Percentiles rank a stretch among this genome's conserved stretches.
phyloP scores from a whole-genome alignment of 768 basidiomycete species.

The Mycena olivaceomarginata region DNA sequence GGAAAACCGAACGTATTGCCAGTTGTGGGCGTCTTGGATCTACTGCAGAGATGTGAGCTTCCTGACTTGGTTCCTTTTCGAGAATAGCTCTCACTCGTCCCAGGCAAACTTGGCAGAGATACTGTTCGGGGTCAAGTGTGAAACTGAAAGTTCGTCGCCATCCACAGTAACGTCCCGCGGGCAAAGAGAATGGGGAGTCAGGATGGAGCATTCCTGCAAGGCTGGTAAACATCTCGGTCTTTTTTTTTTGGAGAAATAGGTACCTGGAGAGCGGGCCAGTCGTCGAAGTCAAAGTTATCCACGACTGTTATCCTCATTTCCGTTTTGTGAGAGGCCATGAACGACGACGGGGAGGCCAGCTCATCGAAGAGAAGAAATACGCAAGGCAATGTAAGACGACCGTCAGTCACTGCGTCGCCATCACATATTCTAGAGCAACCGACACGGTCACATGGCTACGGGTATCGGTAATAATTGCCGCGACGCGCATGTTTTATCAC shows the following conservation, averaged over 20 bases:
- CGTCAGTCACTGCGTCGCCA: slow-evolving; percentile 16
- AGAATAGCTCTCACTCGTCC: slow-evolving; percentile 12
- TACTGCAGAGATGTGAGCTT: background rate
- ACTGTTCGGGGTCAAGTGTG: slow-evolving; percentile 38
- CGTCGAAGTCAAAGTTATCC: slow-evolving; percentile 25
- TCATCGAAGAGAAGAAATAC: slow-evolving; percentile 36
- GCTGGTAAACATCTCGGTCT: background rate
- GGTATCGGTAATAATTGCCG: too few species aligned
- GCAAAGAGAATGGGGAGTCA: slow-evolving; percentile 39
- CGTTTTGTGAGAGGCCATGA: slow-evolving; percentile 37
- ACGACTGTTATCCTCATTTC: slow-evolving; percentile 41
- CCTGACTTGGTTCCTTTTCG: background rate
- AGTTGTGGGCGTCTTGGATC: slow-evolving; percentile 21
- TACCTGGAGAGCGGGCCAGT: slow-evolving; percentile 43
- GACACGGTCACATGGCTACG: background rate
- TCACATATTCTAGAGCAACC: slow-evolving; percentile 20
- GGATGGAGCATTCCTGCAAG: slow-evolving; percentile 24
- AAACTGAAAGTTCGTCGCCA: slow-evolving; percentile 32
- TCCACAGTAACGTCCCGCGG: slow-evolving; percentile 39
- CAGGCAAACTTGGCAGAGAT: slow-evolving; percentile 21
- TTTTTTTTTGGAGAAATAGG: background rate
- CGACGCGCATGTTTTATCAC: too few species aligned
- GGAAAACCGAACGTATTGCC: slow-evolving; percentile 40
- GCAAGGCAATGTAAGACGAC: background rate
- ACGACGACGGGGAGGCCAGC: slow-evolving; percentile 42